A percentile compares a stretch with the other conserved stretches of the same genome.
Conservation (phyloP, 306 rosid species). For the Cercis canadensis region DNA sequence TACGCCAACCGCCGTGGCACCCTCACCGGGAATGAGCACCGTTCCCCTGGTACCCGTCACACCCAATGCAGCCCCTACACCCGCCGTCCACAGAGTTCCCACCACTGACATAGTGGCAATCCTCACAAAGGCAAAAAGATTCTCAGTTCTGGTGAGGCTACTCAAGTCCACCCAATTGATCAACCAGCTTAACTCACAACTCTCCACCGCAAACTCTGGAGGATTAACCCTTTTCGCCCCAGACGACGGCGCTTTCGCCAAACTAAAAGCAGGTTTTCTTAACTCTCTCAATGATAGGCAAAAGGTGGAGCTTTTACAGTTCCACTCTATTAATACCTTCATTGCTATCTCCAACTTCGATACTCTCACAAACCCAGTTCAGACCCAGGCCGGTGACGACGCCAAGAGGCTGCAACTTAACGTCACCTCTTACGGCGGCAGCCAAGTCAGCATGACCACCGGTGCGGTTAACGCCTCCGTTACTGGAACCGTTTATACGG, state of each 20-base stretch:
- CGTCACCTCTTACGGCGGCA: no score
- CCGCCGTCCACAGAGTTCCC: conserved; percentile 43
- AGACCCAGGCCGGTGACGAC: conserved; percentile 54
- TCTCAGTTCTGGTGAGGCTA: conserved; percentile 51
- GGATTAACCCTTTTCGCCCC: conserved; percentile 59
- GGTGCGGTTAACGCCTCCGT: conserved; percentile 52
- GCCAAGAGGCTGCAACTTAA: conserved; percentile 27
- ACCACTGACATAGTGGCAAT: conserved; percentile 43
- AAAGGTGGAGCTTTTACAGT: conserved; percentile 56
- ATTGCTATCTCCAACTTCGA: conserved; percentile 49
- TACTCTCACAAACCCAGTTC: conserved; percentile 8
- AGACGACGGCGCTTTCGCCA: conserved; percentile 47
- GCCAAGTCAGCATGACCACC: no score
- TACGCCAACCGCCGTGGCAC: neutral
- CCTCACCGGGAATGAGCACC: conserved; percentile 11
- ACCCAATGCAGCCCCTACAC: neutral
- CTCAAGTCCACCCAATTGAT: conserved; percentile 47
- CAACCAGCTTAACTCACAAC: conserved; percentile 52
- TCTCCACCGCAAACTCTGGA: conserved; percentile 39
- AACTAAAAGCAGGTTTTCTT: conserved; percentile 22
- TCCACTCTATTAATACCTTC: conserved; percentile 47
- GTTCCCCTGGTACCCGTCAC: conserved; percentile 15
- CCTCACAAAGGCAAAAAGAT: conserved; percentile 50
- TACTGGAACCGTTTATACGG: no score
- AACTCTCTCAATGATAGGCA: neutral